phyloP scores from a whole-genome alignment of 306 rosid genomes.

The Medicago ruthenica region DNA sequence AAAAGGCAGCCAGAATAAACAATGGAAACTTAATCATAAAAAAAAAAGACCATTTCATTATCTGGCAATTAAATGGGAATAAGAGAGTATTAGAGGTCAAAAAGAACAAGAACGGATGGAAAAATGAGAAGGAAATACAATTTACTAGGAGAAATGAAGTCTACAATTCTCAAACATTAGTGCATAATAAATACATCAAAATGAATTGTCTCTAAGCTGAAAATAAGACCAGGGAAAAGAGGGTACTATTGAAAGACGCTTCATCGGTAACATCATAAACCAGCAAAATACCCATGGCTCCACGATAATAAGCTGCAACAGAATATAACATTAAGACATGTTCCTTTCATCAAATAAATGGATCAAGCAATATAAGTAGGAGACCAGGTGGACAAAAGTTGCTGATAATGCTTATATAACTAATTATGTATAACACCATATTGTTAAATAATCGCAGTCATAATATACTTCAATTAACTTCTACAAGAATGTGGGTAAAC shows the following conservation, averaged over 20 bases:
- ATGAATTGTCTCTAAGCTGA: slow-evolving; percentile 29
- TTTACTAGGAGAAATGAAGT: slow-evolving; percentile 20
- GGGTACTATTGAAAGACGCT: slow-evolving; percentile 79
- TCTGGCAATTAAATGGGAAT: neutral
- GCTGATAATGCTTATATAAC: neutral
- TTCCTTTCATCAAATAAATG: slow-evolving; percentile 23
- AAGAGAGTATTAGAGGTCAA: neutral
- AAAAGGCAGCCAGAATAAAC: slow-evolving; percentile 3
- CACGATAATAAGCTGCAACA: slow-evolving; percentile 86
- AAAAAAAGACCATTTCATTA: neutral
- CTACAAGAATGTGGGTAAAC: slow-evolving; percentile 1
- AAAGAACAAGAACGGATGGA: neutral
- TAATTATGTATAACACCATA: neutral
- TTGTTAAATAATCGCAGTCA: neutral
- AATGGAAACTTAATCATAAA: slow-evolving; percentile 22
- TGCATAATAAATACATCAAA: slow-evolving; percentile 38
- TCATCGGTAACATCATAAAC: slow-evolving; percentile 89
- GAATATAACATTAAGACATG: slow-evolving; percentile 35
- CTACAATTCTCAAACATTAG: neutral
- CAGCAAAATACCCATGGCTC: slow-evolving; percentile 91
- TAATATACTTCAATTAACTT: slow-evolving; percentile 33
- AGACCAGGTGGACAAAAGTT: neutral
- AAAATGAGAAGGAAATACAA: slow-evolving; percentile 27
- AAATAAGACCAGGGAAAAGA: slow-evolving; percentile 43
- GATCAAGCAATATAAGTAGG: slow-evolving; percentile 14